phyloP scores from a whole-genome alignment of 2,329 filamentous ascomycete species.

The Claviceps sp. region DNA sequence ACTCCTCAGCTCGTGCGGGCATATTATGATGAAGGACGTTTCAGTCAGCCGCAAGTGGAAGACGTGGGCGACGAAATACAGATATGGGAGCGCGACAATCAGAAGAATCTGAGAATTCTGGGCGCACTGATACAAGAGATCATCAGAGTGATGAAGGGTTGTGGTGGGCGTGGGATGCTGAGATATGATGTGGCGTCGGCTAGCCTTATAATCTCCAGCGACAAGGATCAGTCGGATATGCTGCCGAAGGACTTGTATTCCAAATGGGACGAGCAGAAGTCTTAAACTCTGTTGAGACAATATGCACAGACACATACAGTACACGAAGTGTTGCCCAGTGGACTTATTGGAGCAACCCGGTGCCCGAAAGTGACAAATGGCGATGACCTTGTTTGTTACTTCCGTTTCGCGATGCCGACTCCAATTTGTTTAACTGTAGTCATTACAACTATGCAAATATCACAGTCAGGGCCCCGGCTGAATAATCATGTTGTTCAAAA shows the following conservation, averaged over 20 bases:
- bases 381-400: too few relatives aligned
- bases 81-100: constrained; percentile 22
- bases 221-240: background rate
- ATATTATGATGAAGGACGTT: constrained; percentile 25
- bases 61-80: constrained; percentile 19
- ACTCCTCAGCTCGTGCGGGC: constrained; percentile 32
- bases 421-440: too few relatives aligned
- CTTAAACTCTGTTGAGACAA: too few relatives aligned
- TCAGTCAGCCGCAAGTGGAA: constrained; percentile 17
- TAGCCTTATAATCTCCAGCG: background rate
- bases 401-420: too few relatives aligned
- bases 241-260: constrained; percentile 1
- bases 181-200: background rate
- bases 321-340: too few relatives aligned
- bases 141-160: background rate
- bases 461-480: too few relatives aligned
- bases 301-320: too few relatives aligned
- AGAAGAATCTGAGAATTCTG: constrained; percentile 17
- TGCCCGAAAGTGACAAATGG: too few relatives aligned
- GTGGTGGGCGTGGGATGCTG: background rate
- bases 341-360: too few relatives aligned
- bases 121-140: constrained; percentile 17
- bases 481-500: too few relatives aligned
- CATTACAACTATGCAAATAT: too few relatives aligned
- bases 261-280: constrained; percentile 1